These are phyloP conservation scores for Sutorius australiensis DNA, from an alignment of 768 basidiomycete species.

Conservation along the genomic window DNA sequence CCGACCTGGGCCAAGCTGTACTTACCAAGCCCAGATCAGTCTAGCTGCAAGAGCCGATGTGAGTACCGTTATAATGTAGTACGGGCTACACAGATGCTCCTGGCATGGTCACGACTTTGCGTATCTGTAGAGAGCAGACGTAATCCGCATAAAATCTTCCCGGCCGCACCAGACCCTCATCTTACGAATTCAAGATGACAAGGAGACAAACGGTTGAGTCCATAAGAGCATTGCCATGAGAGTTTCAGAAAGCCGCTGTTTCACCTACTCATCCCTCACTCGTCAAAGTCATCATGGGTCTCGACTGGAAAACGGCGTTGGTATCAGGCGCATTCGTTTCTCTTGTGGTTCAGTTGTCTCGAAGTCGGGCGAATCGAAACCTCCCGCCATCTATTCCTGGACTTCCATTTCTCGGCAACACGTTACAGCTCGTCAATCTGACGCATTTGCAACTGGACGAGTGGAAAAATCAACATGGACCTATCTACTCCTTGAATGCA, in stretches of 20 bases:
- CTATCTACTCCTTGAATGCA: constrained; percentile 7
- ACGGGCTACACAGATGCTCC: background rate
- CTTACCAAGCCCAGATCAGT: background rate
- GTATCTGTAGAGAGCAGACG: background rate
- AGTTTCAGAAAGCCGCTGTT: background rate
- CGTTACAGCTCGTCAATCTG: constrained; percentile 2
- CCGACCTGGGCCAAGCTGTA: background rate
- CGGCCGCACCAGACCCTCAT: background rate
- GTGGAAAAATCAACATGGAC: constrained; percentile 10
- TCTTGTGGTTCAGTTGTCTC: background rate
- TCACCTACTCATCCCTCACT: background rate
- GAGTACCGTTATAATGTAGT: background rate
- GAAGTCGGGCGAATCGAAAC: background rate
- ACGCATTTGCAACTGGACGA: constrained; percentile 6
- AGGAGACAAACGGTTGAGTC: background rate
- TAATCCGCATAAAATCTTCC: background rate
- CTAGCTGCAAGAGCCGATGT: background rate
- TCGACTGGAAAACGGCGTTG: background rate
- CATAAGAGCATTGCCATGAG: background rate
- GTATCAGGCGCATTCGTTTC: background rate
- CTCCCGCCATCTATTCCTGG: constrained; percentile 8
- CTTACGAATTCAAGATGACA: background rate
- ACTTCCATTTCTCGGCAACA: constrained; percentile 3
- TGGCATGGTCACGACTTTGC: background rate
- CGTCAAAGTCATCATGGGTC: background rate